Base-by-base conservation (phyloP, 805 yeast genomes). In the Yarrowia divulgata region DNA sequence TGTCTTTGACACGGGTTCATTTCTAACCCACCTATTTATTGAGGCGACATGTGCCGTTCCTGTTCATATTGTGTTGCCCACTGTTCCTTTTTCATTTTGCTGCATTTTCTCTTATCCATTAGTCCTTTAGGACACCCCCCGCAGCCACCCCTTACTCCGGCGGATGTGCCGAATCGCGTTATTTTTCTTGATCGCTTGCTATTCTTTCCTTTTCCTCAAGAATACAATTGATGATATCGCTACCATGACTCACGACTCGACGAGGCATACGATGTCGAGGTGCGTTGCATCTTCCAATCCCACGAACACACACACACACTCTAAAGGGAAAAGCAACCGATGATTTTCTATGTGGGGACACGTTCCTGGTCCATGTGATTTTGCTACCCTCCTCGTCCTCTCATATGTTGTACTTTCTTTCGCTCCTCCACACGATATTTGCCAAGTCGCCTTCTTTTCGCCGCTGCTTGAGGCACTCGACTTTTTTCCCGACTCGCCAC, bases 171-270 rank as follows among this genome's bases (percentile, higher is more conserved):
- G 34, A 35, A 45, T 42, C 19, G 66, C 66, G 66, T 60, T 60
- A 60, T 60, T 60, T 45, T 43, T 60, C 42, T 43, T 60, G n/a
- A 60, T 60, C 66, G 66, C 66, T 60, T 60, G 52, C 19, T 60
- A 45, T 60, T 54, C 52, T 60, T 32, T 60, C 52, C 52, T 45
- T 43, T 60, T 60, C 46, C 52, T 60, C 66, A 60, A 43, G 52
- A 40, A 60, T 60, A 60, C 66, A 60, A 60, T 60, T 43, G 66
- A 60, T 60, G 49, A 60, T 40, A 45, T 60, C 66, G 66, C 50
- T 60, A 45, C 66, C 52, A 43, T 60, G 52, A 58, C 66, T n/a
- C 40, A 39, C 18, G 45, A 43, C 29, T 42, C 60, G 60, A 54
- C 34, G 45, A 23, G 60, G 60, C 60, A 54, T 54, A 39, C 7